Base-by-base conservation (phyloP, 495 filamentous ascomycete genomes). In the Xylaria venustula region DNA sequence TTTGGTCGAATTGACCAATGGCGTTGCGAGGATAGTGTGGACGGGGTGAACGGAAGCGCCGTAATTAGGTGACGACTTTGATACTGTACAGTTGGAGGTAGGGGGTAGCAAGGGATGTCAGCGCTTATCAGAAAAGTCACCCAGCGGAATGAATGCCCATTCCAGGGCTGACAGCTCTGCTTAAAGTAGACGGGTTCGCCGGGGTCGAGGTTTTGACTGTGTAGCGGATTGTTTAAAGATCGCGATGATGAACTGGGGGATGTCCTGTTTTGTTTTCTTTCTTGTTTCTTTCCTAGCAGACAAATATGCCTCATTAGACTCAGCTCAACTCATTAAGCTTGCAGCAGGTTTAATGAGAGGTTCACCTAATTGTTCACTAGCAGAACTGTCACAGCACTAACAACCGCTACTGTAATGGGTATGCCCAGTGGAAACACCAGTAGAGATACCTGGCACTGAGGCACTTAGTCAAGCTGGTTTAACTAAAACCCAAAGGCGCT, bases 1-100 rank as follows among this genome's bases (percentile, higher is more conserved):
- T 15, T 60, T 11, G 48, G 37, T 44, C 20, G 20, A 41, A 4
- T 54, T 54, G 58, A 14, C 58, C 58, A 61, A 61, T 61, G 58
- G 50, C 30, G 41, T 41, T 20, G 50, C 50, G 30, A 34, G 11
- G 30, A 5, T 34, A 34, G 5, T 34, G 32, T 20, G 41, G 14
- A 54, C 28, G 12, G 14, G 30, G 7, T 15, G 23, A 32, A 40
- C 58, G 58, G 58, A 54, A 54, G 58, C 58, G 50, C 58, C 58
- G 58, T 45, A 54, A 61, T 61, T 52, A 32, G 19, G 50, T 47
- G 58, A 45, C 26, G 47, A 50, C n/a, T 8, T 12, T 45, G 57
- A 22, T 40, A 15, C 37, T 40, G 14, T 40, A 40, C 48, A 23
- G 40, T 46, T 46, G 58, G 48, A 23, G 48, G 40, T 19, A 46